Evolutionary conservation across 169 alveolate genomes (phyloP).

Genomic region (Plasmodium billcollinsi): DNA sequence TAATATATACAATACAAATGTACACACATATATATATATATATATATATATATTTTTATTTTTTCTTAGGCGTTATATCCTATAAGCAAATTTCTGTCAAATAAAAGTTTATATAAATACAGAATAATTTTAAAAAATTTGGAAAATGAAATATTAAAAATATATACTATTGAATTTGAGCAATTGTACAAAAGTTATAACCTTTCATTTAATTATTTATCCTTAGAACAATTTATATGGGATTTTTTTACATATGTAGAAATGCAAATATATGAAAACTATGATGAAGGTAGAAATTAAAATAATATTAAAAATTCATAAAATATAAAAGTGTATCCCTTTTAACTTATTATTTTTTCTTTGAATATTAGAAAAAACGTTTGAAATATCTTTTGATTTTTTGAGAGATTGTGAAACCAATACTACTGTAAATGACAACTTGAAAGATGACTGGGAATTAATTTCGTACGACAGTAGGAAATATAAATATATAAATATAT

Average conservation of each 20-base stretch:
- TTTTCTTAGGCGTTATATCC: slow-evolving; percentile 53
- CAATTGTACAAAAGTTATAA: slow-evolving; percentile 30
- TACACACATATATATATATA: background rate
- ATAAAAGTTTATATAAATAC: slow-evolving; percentile 61
- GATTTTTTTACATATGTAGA: slow-evolving; percentile 65
- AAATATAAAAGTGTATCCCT: no score
- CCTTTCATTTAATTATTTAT: slow-evolving; percentile 26
- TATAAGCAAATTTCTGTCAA: slow-evolving; percentile 16
- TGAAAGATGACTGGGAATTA: slow-evolving; percentile 60
- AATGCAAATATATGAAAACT: slow-evolving; percentile 47
- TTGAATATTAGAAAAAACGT: slow-evolving; percentile 40
- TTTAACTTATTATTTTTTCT: background rate
- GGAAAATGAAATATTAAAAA: slow-evolving; percentile 39
- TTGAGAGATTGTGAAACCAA: slow-evolving; percentile 24
- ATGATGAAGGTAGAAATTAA: slow-evolving; percentile 19
- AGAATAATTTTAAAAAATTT: slow-evolving; percentile 44
- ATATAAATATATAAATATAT: background rate
- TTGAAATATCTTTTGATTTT: slow-evolving; percentile 67
- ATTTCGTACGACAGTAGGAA: slow-evolving; percentile 43
- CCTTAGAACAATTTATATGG: slow-evolving; percentile 68
- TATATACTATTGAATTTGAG: slow-evolving; percentile 65
- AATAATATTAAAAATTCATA: background rate
- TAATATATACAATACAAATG: background rate
- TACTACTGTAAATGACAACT: slow-evolving; percentile 11
- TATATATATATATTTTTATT: background rate